Percentiles rank a stretch among this genome's conserved stretches.
phyloP scores from a whole-genome alignment of 805 yeast species.

The Ogataea populi-albae region DNA sequence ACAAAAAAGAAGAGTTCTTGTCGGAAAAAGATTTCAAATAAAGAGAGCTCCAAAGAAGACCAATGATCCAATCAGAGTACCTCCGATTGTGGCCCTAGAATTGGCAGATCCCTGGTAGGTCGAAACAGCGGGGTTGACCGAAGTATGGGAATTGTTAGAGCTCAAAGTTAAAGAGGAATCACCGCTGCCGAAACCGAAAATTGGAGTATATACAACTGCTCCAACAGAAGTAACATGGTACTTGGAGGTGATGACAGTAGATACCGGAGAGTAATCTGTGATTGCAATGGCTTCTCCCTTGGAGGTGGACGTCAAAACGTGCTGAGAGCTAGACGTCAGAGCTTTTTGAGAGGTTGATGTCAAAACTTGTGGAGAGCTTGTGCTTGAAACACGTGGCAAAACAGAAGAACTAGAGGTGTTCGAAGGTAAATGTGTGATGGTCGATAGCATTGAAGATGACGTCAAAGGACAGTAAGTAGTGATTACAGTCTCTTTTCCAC shows the following conservation, averaged over 20 bases:
- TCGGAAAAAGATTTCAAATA: too few species aligned
- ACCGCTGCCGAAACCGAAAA: constrained; percentile 3
- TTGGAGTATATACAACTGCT: constrained; percentile 5
- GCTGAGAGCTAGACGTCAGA: too few species aligned
- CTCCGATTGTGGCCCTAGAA: constrained; percentile 9
- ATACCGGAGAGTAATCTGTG: constrained; percentile 36
- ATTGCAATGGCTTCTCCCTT: constrained; percentile 33
- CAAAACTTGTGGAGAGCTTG: neutral
- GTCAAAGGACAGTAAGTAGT: constrained; percentile 38
- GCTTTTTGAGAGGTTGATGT: neutral
- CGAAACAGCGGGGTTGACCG: constrained; percentile 9
- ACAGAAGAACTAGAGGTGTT: constrained; percentile 1
- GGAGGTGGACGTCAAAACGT: constrained; percentile 29
- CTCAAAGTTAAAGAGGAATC: constrained; percentile 5
- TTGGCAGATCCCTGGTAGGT: constrained; percentile 31
- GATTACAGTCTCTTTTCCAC: constrained; percentile 35
- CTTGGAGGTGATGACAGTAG: constrained; percentile 16
- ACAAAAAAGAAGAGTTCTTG: too few species aligned
- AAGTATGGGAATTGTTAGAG: constrained; percentile 1
- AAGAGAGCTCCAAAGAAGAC: constrained; percentile 12
- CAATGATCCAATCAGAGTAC: constrained; percentile 8
- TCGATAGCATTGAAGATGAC: constrained; percentile 4
- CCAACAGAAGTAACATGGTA: constrained; percentile 5
- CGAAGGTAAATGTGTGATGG: constrained; percentile 4
- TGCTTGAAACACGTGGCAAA: neutral